These are phyloP conservation scores for Yamadazyma olivae DNA, from an alignment of 805 yeast species.

Conservation along the genomic window DNA sequence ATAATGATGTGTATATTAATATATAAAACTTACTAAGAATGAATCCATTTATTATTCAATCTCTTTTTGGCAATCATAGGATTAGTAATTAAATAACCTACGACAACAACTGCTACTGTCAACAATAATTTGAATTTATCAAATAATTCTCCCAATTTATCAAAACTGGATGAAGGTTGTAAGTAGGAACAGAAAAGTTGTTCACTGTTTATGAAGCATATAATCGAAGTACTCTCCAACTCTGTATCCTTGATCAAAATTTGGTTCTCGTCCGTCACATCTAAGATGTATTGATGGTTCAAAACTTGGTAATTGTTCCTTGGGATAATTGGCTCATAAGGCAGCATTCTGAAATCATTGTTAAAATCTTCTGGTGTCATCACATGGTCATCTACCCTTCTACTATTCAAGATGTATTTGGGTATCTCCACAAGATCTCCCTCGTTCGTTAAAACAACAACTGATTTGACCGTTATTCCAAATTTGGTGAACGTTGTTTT, in stretches of 20 bases:
- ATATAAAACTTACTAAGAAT: background rate
- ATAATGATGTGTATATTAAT: background rate
- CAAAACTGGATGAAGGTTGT: conserved; percentile 83
- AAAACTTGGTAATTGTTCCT: conserved; percentile 32
- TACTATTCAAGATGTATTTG: conserved; percentile 60
- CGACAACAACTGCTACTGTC: conserved; percentile 54
- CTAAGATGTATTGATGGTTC: conserved; percentile 36
- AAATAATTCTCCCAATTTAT: conserved; percentile 64
- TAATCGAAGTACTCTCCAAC: conserved; percentile 77
- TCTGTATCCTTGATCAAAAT: conserved; percentile 47
- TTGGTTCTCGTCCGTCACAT: conserved; percentile 14
- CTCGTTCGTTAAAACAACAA: conserved; percentile 54
- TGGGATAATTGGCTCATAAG: conserved; percentile 63
- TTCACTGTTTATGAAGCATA: conserved; percentile 55
- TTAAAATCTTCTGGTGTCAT: conserved; percentile 50
- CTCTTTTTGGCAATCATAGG: conserved; percentile 58
- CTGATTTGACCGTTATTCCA: conserved; percentile 45
- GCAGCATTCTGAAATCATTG: conserved; percentile 54
- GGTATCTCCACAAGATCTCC: conserved; percentile 74
- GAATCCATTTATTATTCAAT: conserved; percentile 53
- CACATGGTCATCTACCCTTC: conserved; percentile 59
- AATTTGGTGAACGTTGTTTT: conserved; percentile 36
- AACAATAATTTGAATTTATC: conserved; percentile 59
- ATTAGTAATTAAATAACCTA: conserved; percentile 45
- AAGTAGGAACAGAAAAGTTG: conserved; percentile 76